phyloP scores from a whole-genome alignment of 768 basidiomycete species.

The Agaricus sinodeliciosus region DNA sequence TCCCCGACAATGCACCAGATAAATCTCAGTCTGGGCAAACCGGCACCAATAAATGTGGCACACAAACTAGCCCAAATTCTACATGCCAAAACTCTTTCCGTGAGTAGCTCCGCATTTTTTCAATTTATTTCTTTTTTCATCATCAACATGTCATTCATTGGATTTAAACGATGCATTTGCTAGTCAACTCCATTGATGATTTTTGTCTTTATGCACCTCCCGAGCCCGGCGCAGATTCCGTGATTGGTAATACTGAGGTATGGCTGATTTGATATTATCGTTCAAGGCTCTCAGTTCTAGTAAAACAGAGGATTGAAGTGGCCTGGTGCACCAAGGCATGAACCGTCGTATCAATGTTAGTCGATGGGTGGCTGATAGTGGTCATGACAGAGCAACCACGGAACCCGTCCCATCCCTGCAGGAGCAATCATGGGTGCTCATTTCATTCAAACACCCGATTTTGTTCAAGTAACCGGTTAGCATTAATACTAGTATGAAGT shows the following conservation, averaged over 20 bases:
- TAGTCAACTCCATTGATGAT: slow-evolving; percentile 54
- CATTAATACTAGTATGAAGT: slow-evolving; percentile 1
- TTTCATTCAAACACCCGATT: slow-evolving; percentile 69
- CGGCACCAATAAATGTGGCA: slow-evolving; percentile 63
- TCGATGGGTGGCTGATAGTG: neutral
- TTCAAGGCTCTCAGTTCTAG: no score
- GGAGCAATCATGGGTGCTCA: slow-evolving; percentile 65
- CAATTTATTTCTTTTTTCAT: neutral
- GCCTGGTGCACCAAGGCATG: slow-evolving; percentile 37
- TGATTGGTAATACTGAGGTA: slow-evolving; percentile 60
- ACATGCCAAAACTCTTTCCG: slow-evolving; percentile 63
- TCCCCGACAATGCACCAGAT: slow-evolving; percentile 40
- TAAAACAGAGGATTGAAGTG: slow-evolving; percentile 31
- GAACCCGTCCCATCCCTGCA: slow-evolving; percentile 63
- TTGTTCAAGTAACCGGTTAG: slow-evolving; percentile 61
- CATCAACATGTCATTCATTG: slow-evolving; percentile 4
- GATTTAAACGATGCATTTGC: neutral
- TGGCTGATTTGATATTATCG: neutral
- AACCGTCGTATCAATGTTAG: neutral
- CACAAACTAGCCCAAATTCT: slow-evolving; percentile 45
- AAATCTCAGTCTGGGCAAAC: slow-evolving; percentile 51
- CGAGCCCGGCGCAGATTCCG: slow-evolving; percentile 39
- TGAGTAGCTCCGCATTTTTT: slow-evolving; percentile 22
- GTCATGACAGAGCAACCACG: slow-evolving; percentile 44
- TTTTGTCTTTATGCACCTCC: slow-evolving; percentile 41